A percentile compares a stretch with the other conserved stretches of the same genome.
Conservation (phyloP, 2,329 filamentous ascomycete species). For the Fusarium sacchari region DNA sequence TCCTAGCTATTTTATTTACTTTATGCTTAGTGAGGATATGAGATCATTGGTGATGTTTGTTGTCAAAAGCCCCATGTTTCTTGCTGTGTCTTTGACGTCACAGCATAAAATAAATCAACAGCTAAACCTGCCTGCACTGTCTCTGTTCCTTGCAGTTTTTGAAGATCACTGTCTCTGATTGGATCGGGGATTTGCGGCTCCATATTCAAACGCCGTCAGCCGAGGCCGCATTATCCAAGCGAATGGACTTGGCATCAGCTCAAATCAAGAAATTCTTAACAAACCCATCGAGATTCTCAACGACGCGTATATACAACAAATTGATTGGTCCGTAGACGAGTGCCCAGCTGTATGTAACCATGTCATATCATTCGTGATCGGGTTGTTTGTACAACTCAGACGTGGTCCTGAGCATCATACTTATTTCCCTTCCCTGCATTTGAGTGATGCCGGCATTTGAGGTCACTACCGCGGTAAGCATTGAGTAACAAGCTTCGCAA, state of each 20-base stretch:
- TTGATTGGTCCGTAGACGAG: neutral
- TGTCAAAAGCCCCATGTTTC: neutral
- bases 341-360: neutral
- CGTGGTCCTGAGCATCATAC: neutral
- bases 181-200: slow-evolving; percentile 35
- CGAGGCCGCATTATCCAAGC: slow-evolving; percentile 32
- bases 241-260: slow-evolving; percentile 21
- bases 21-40: neutral
- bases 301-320: neutral
- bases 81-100: slow-evolving; percentile 30
- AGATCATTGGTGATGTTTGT: slow-evolving; percentile 23
- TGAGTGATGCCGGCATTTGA: neutral
- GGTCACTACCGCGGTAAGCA: neutral
- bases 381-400: neutral
- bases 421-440: neutral
- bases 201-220: slow-evolving; percentile 9
- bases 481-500: neutral
- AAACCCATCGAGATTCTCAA: neutral
- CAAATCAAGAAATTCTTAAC: slow-evolving; percentile 12
- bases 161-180: neutral
- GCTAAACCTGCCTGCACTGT: slow-evolving; percentile 16
- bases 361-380: neutral
- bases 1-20: neutral
- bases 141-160: slow-evolving; percentile 25
- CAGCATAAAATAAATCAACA: slow-evolving; percentile 5